Percentiles rank a stretch among this genome's conserved stretches.
Evolutionary conservation across 1,284 basidiomycete species (phyloP).

Genomic region (Mycosarcoma mackinlayi): DNA sequence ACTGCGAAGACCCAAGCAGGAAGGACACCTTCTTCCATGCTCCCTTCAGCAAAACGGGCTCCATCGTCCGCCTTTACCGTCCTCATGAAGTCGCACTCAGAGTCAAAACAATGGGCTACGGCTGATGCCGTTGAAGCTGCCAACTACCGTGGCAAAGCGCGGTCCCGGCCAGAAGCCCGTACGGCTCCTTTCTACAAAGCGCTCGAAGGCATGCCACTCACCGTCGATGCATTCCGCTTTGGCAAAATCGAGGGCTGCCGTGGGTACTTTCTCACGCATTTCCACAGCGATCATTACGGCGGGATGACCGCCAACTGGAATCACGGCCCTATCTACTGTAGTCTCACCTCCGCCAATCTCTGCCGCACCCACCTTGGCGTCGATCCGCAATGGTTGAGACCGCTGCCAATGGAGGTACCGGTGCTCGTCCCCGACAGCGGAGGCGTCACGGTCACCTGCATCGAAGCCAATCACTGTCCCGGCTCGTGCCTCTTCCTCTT

Average conservation of each 20-base stretch:
- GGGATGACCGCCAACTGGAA: slow-evolving; percentile 77
- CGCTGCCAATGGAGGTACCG: slow-evolving; percentile 82
- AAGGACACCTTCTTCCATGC: slow-evolving; percentile 15
- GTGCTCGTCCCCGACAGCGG: slow-evolving; percentile 82
- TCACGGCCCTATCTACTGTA: slow-evolving; percentile 93
- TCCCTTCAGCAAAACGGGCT: slow-evolving; percentile 26
- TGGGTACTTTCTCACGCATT: slow-evolving; percentile 81
- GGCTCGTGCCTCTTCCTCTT: slow-evolving; percentile 94
- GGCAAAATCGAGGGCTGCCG: slow-evolving; percentile 86
- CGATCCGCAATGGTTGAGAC: slow-evolving; percentile 84
- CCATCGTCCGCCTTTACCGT: slow-evolving; percentile 53
- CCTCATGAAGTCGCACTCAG: slow-evolving; percentile 59
- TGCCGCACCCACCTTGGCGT: slow-evolving; percentile 90
- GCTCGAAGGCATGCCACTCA: slow-evolving; percentile 96
- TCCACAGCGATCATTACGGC: slow-evolving; percentile 71
- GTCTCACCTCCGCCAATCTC: slow-evolving; percentile 83
- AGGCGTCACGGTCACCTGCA: slow-evolving; percentile 87
- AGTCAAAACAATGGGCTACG: slow-evolving; percentile 58
- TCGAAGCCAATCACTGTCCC: slow-evolving; percentile 96
- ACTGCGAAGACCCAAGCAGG: background rate
- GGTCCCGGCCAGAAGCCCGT: slow-evolving; percentile 27
- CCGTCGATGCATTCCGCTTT: slow-evolving; percentile 94
- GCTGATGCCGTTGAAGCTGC: slow-evolving; percentile 56
- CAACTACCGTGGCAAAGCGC: slow-evolving; percentile 48
- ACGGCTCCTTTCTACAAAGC: slow-evolving; percentile 69